Evolutionary conservation across 2,329 filamentous ascomycete genomes (phyloP).

Genomic region (Ceratocystis diversiconidia): DNA sequence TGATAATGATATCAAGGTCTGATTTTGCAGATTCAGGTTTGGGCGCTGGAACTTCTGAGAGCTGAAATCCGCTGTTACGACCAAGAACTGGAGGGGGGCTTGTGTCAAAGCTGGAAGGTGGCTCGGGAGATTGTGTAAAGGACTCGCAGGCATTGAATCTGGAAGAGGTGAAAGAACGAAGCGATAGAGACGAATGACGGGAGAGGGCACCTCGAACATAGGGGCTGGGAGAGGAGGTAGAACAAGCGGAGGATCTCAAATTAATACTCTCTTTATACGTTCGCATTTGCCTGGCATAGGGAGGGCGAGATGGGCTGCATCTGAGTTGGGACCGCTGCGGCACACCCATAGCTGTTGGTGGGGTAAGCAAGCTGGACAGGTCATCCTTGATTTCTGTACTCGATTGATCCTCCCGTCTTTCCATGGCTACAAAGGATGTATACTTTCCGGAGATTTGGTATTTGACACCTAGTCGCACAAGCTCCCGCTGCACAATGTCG

Average conservation of each 20-base stretch:
- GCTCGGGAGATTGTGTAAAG: too few relatives aligned
- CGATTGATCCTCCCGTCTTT: constrained; percentile 26
- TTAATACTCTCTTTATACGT: too few relatives aligned
- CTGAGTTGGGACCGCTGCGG: neutral
- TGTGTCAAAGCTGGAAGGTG: neutral
- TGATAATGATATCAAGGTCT: neutral
- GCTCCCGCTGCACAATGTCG: constrained; percentile 50
- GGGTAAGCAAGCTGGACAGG: neutral
- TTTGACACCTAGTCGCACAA: constrained; percentile 47
- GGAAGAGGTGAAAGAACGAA: too few relatives aligned
- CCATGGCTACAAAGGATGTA: constrained; percentile 58
- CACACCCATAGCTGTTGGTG: neutral
- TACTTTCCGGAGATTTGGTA: constrained; percentile 56
- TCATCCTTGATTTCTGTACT: neutral
- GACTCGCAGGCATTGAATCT: accelerated
- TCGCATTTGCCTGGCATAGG: neutral
- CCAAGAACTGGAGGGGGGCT: neutral
- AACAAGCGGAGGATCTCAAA: too few relatives aligned
- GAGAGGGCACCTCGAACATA: too few relatives aligned
- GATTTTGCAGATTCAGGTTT: neutral
- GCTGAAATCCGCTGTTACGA: too few relatives aligned
- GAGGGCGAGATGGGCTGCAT: too few relatives aligned
- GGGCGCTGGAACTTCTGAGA: neutral
- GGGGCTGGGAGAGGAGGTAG: too few relatives aligned
- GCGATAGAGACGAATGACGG: accelerated